Evolutionary conservation across 2,329 filamentous ascomycete species (phyloP).

Genomic region (Ophiostoma sp.): DNA sequence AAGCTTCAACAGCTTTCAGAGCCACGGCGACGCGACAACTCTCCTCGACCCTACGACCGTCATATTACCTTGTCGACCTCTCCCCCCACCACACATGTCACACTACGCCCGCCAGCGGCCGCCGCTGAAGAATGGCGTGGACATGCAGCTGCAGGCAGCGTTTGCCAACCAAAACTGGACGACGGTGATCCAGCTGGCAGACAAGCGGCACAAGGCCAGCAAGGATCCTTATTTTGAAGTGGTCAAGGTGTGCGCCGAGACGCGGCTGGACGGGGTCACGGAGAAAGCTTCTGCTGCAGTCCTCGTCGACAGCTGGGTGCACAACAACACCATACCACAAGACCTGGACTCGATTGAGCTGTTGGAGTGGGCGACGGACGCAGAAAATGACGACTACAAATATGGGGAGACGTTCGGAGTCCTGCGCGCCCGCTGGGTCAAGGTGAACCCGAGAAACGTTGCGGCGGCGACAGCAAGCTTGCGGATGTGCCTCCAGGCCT

Average conservation of each 20-base stretch:
- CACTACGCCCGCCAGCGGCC: constrained; percentile 35
- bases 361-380: constrained; percentile 54
- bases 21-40: background rate
- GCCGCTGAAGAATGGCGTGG: constrained; percentile 51
- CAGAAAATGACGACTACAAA: constrained; percentile 35
- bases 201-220: constrained; percentile 49
- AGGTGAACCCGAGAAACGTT: constrained; percentile 50
- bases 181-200: constrained; percentile 52
- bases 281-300: constrained; percentile 49
- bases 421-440: constrained; percentile 53
- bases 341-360: constrained; percentile 56
- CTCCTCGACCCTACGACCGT: background rate
- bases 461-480: constrained; percentile 47
- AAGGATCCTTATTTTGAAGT: constrained; percentile 61
- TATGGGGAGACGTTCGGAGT: constrained; percentile 52
- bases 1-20: background rate
- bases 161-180: constrained; percentile 58
- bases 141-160: constrained; percentile 56
- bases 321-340: constrained; percentile 47
- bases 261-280: constrained; percentile 51
- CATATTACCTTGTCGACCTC: background rate
- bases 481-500: constrained; percentile 54
- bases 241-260: constrained; percentile 53
- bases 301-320: constrained; percentile 48
- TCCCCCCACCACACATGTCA: constrained; percentile 32